Percentiles rank a stretch among this genome's conserved stretches.
phyloP scores from a whole-genome alignment of 129 eudicot species.

The Flaveria bidentis region DNA sequence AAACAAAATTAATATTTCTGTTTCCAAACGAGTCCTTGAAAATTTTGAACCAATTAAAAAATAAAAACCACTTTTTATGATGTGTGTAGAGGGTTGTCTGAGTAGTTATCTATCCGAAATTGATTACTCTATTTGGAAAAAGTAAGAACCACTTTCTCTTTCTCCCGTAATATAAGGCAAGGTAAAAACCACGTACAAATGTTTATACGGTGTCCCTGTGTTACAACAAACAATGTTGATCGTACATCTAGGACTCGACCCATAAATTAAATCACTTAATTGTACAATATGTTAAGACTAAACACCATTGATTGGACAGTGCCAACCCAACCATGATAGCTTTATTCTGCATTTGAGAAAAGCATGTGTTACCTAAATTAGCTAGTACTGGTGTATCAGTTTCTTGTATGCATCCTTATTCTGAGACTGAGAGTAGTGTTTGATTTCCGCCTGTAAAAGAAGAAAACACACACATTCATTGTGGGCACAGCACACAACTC shows the following conservation, averaged over 20 bases:
- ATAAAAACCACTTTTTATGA: too few species aligned
- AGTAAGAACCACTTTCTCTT: too few species aligned
- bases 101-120: too few species aligned
- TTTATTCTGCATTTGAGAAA: not conserved
- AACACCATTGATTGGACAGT: not conserved
- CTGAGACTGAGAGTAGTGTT: constrained; percentile 53
- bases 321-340: not conserved
- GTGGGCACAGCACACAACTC: not conserved
- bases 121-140: too few species aligned
- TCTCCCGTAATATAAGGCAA: too few species aligned
- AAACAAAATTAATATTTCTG: too few species aligned
- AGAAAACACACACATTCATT: constrained; percentile 13
- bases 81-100: too few species aligned
- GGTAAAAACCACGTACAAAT: too few species aligned
- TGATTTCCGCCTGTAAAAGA: constrained; percentile 72
- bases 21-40: too few species aligned
- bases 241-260: not conserved
- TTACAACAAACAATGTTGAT: not conserved
- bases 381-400: constrained; percentile 61
- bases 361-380: not conserved
- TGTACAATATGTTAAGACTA: not conserved
- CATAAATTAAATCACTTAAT: not conserved
- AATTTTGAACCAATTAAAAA: too few species aligned
- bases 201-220: not conserved
- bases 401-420: constrained; percentile 76